Evolutionary conservation across 1,284 basidiomycete genomes (phyloP).

Genomic region (Chalciporus sp.): DNA sequence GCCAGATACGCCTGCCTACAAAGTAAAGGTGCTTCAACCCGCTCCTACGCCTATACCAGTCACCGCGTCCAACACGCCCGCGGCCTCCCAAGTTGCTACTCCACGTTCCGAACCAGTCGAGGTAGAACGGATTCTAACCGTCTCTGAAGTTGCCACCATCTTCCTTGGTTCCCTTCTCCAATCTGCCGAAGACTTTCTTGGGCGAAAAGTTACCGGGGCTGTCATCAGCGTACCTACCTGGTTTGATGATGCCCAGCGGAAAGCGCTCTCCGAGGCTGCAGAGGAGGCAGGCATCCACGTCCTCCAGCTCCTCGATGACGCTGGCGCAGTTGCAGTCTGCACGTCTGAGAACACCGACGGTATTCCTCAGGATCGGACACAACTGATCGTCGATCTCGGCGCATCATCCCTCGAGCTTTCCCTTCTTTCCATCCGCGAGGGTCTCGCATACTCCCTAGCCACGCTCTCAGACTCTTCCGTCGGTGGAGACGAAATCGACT

Average conservation of each 20-base stretch:
- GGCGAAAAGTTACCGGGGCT: conserved; percentile 78
- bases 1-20: conserved; percentile 81
- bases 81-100: conserved; percentile 71
- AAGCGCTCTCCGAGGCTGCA: conserved; percentile 75
- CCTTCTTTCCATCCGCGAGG: conserved; percentile 67
- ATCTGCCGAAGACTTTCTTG: conserved; percentile 93
- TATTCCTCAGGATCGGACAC: conserved; percentile 58
- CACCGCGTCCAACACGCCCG: conserved; percentile 60
- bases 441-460: conserved; percentile 63
- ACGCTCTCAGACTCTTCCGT: conserved; percentile 48
- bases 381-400: conserved; percentile 75
- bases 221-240: conserved; percentile 84
- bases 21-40: conserved; percentile 80
- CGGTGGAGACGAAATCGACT: conserved; percentile 73
- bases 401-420: conserved; percentile 62
- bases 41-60: conserved; percentile 61
- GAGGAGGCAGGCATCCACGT: conserved; percentile 84
- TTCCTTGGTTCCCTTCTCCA: conserved; percentile 86
- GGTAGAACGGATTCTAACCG: conserved; percentile 77
- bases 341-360: conserved; percentile 51
- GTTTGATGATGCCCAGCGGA: conserved; percentile 72
- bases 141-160: conserved; percentile 82
- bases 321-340: conserved; percentile 72
- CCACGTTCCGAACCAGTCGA: conserved; percentile 81
- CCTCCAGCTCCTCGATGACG: conserved; percentile 84